Conservation (phyloP, 352 stramenopile genomes). For the Phytopythium helicoides region DNA sequence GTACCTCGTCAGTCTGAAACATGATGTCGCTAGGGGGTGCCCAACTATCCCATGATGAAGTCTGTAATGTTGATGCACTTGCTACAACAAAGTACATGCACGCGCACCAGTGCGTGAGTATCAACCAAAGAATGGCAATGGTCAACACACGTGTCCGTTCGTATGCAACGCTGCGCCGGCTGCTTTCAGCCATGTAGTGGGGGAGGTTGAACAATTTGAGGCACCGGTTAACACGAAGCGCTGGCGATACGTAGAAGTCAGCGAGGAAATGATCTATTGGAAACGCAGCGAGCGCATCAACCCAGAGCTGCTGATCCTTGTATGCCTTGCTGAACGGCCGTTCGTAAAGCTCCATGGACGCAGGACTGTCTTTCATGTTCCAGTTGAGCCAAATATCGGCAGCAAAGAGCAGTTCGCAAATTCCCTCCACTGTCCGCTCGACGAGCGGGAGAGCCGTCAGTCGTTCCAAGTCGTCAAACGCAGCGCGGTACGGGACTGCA, state of each 20-base stretch:
- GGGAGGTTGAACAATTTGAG: conserved; percentile 52
- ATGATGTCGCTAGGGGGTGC: conserved; percentile 18
- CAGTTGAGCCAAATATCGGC: conserved; percentile 66
- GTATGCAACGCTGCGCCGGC: conserved; percentile 48
- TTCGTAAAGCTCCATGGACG: conserved; percentile 55
- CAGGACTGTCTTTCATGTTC: conserved; percentile 41
- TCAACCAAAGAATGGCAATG: conserved; percentile 36
- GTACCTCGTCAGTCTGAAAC: conserved; percentile 4
- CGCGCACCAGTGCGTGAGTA: conserved; percentile 51
- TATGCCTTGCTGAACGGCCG: conserved; percentile 37
- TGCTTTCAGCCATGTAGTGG: conserved; percentile 50
- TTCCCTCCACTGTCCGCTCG: conserved; percentile 28
- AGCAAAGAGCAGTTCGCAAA: conserved; percentile 43
- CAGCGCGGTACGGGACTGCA: conserved; percentile 35
- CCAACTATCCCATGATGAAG: conserved; percentile 40
- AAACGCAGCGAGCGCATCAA: conserved; percentile 43
- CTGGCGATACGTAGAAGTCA: conserved; percentile 37
- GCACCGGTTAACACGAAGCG: conserved; percentile 43
- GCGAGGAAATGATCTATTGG: conserved; percentile 51
- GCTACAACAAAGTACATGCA: conserved; percentile 43
- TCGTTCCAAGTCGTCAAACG: conserved; percentile 35
- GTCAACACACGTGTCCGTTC: conserved; percentile 44
- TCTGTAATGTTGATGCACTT: not conserved
- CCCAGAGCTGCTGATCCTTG: conserved; percentile 26
- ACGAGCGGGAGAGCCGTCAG: conserved; percentile 14